phyloP scores from a whole-genome alignment of 2,329 filamentous ascomycete genomes.

The Cryphonectria naterciae region DNA sequence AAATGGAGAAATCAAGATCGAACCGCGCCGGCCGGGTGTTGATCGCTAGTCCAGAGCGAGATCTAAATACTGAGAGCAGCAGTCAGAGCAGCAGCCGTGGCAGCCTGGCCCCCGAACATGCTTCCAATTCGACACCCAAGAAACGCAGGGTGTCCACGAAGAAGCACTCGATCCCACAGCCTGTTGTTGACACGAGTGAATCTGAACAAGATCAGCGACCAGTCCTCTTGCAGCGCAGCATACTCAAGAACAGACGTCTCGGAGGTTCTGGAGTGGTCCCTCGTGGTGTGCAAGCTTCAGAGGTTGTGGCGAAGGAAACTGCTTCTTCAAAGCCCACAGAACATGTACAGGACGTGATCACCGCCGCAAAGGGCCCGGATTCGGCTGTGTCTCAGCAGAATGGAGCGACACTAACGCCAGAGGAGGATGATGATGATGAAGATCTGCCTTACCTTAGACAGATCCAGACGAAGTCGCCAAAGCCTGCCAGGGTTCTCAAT shows the following conservation, averaged over 20 bases:
- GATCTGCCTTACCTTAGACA: constrained; percentile 28
- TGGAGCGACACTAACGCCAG: not conserved
- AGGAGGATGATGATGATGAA: constrained; percentile 23
- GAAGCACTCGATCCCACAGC: not conserved
- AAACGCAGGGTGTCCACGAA: constrained; percentile 8
- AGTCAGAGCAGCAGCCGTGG: constrained; percentile 1
- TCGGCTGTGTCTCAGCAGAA: not conserved
- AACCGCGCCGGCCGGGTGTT: constrained; percentile 7
- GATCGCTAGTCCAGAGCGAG: constrained; percentile 9
- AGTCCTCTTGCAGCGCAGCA: constrained; percentile 23
- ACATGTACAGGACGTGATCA: not conserved
- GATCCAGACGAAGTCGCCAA: constrained; percentile 12
- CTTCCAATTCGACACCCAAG: not conserved
- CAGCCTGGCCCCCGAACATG: constrained; percentile 8
- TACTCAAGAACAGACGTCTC: constrained; percentile 11
- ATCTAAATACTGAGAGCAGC: constrained; percentile 8
- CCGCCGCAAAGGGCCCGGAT: not conserved
- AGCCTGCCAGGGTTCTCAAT: not conserved
- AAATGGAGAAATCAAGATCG: constrained; percentile 29
- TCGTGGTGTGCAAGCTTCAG: constrained; percentile 24
- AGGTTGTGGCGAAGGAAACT: constrained; percentile 24
- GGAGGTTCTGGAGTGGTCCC: constrained; percentile 17
- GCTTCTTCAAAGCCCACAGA: constrained; percentile 10
- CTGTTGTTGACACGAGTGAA: constrained; percentile 2
- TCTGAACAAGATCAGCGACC: constrained; percentile 16